Conservation (phyloP, 2,329 filamentous ascomycete genomes). For the Colletotrichum scovillei region DNA sequence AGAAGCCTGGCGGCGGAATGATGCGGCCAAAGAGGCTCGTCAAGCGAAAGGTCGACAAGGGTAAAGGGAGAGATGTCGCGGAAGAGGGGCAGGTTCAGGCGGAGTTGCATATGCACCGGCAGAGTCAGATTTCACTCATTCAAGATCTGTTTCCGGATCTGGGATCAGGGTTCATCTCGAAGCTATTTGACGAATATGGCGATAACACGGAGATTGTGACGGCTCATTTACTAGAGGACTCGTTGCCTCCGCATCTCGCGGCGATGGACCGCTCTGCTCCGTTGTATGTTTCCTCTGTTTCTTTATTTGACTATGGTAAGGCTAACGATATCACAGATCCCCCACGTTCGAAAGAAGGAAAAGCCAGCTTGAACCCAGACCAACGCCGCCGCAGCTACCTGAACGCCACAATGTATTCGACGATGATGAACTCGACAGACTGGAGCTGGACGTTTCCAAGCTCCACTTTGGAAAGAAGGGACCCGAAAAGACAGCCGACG, state of each 20-base stretch:
- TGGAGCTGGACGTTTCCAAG: slow-evolving; percentile 73
- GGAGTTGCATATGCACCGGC: slow-evolving; percentile 79
- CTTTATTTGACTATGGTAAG: slow-evolving; percentile 17
- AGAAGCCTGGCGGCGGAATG: slow-evolving; percentile 63
- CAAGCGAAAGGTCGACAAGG: slow-evolving; percentile 72
- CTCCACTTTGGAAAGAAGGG: slow-evolving; percentile 84
- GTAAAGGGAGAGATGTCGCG: slow-evolving; percentile 62
- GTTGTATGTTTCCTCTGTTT: slow-evolving; percentile 57
- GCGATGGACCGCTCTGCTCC: slow-evolving; percentile 72
- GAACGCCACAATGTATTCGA: slow-evolving; percentile 81
- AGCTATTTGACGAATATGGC: slow-evolving; percentile 81
- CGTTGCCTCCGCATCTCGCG: slow-evolving; percentile 76
- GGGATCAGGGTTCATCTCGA: slow-evolving; percentile 83
- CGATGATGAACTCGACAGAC: slow-evolving; percentile 80
- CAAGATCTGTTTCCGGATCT: slow-evolving; percentile 93
- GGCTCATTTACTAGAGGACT: slow-evolving; percentile 82
- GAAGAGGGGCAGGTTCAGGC: slow-evolving; percentile 51
- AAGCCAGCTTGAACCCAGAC: slow-evolving; percentile 62
- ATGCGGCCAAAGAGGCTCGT: slow-evolving; percentile 61
- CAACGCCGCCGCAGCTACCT: slow-evolving; percentile 67
- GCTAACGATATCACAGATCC: slow-evolving; percentile 39
- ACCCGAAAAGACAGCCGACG: slow-evolving; percentile 74
- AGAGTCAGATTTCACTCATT: slow-evolving; percentile 89
- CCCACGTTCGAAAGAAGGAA: slow-evolving; percentile 28
- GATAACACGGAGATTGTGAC: slow-evolving; percentile 84